Percentiles rank a stretch among this genome's conserved stretches.
Evolutionary conservation across 768 basidiomycete species (phyloP).

Genomic region (Tylopilus cervinicoccineus): DNA sequence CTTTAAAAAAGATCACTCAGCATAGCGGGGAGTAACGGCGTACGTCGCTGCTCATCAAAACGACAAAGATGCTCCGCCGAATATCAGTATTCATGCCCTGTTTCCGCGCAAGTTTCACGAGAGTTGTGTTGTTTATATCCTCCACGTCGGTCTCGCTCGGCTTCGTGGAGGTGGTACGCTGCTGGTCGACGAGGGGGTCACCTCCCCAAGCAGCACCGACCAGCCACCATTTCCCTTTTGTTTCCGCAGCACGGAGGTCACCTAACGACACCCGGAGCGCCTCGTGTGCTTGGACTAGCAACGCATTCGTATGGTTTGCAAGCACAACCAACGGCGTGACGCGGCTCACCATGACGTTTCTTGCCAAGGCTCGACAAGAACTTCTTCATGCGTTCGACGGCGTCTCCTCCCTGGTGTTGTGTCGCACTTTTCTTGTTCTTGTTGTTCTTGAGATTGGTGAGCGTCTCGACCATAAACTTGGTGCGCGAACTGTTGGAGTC

Average conservation of each 20-base stretch:
- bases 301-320: constrained; percentile 1
- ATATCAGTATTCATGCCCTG: constrained; percentile 99
- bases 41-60: constrained; percentile 95
- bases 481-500: constrained; percentile 67
- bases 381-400: constrained; percentile 85
- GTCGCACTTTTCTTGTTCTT: constrained; percentile 63
- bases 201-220: constrained; percentile 96
- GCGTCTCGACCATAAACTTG: constrained; percentile 92
- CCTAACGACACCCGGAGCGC: constrained; percentile 79
- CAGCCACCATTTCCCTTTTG: constrained; percentile 97
- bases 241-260: constrained; percentile 82
- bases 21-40: constrained; percentile 21
- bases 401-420: constrained; percentile 69
- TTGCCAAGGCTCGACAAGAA: constrained; percentile 74
- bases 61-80: constrained; percentile 84
- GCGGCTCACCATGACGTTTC: constrained; percentile 58
- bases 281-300: constrained; percentile 76
- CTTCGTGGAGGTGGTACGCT: constrained; percentile 29
- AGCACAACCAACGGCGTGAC: background rate
- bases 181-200: constrained; percentile 79
- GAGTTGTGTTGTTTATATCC: constrained; percentile 34
- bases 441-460: constrained; percentile 91
- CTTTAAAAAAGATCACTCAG: background rate
- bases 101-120: constrained; percentile 80
- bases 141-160: constrained; percentile 24